Evolutionary conservation across 2,329 filamentous ascomycete genomes (phyloP), one percentile per base, ranked within the genome.

Genomic region (Xylaria sp.): DNA sequence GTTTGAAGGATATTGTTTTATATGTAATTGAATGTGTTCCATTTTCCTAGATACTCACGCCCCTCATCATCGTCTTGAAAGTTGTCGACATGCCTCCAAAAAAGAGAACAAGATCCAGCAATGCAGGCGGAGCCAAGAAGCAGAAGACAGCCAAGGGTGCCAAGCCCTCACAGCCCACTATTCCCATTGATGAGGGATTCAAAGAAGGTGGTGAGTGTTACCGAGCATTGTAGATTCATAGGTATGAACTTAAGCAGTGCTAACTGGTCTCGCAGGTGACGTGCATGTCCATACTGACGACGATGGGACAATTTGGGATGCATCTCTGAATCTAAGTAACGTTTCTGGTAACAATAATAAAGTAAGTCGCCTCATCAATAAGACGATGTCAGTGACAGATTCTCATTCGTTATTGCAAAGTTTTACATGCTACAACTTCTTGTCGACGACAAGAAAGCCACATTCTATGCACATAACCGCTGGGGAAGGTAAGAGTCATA

Each of bases 341-440:
- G 68, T 71, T 5, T 72, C 70, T 53, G 68, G 70, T 11, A 72
- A 72, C 17, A 72, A 72, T 42, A 72, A 72, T 63, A 70, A 70
- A 38, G 65, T 65, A 44, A 51, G 49, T 17, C 6, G 38, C 4
- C 11, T 44, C 56, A 20, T 17, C 9, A 54, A 11, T 9, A 23
- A 7, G 9, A 6, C 4, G 51, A 33, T 54, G 5, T 31, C 5
- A 20, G n/a, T n/a, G 31, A 23, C 20, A 31, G 17, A 17, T 51
- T 54, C 51, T 38, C 6, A 67, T 48, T 31, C 20, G 4, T 4
- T 6, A 20, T 11, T 51, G 23, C 17, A 20, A 15, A 68, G 63
- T 73, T 71, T 36, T 73, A 73, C 40, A 70, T 70, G 71, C 46
- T 73, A 6, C 71, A 73, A 33, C 62, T 73, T 2, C 54, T 73